phyloP scores from a whole-genome alignment of 1,284 basidiomycete species.

The Sanghuangporus weigelae region DNA sequence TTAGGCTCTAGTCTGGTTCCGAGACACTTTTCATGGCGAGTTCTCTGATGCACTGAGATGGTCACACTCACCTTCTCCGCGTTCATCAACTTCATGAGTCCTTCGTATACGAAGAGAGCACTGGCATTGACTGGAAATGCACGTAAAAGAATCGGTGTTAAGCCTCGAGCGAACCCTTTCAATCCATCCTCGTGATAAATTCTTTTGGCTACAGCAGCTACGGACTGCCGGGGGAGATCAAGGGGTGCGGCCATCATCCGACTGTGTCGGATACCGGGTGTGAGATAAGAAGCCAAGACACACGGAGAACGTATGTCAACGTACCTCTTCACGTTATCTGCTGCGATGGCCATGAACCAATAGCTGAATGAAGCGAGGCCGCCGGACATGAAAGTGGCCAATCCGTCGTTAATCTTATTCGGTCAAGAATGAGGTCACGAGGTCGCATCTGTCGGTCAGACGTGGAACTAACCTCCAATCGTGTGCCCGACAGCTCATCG shows the following conservation, averaged over 20 bases:
- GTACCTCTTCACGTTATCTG: slow-evolving; percentile 77
- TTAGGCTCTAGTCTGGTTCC: slow-evolving; percentile 16
- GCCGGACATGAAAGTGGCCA: slow-evolving; percentile 67
- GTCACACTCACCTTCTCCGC: slow-evolving; percentile 51
- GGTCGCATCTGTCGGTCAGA: background rate
- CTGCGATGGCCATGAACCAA: slow-evolving; percentile 69
- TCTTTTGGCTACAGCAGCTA: slow-evolving; percentile 40
- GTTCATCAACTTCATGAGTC: slow-evolving; percentile 53
- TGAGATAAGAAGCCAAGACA: background rate
- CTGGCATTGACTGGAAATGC: slow-evolving; percentile 72
- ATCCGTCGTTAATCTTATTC: slow-evolving; percentile 51
- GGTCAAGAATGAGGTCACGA: background rate
- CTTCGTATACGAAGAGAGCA: slow-evolving; percentile 69
- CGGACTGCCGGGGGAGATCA: slow-evolving; percentile 41
- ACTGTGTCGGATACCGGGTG: slow-evolving; percentile 27
- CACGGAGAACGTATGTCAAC: background rate
- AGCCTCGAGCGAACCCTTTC: slow-evolving; percentile 57
- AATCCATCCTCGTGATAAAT: slow-evolving; percentile 48
- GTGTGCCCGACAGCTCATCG: slow-evolving; percentile 44
- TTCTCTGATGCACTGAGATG: background rate
- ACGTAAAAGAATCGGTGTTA: slow-evolving; percentile 55
- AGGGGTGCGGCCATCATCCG: slow-evolving; percentile 55
- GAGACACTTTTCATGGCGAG: background rate
- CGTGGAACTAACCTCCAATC: slow-evolving; percentile 40
- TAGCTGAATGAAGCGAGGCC: slow-evolving; percentile 58